Base-by-base conservation (phyloP, 1,284 basidiomycete species). In the Malassezia arunalokei region DNA sequence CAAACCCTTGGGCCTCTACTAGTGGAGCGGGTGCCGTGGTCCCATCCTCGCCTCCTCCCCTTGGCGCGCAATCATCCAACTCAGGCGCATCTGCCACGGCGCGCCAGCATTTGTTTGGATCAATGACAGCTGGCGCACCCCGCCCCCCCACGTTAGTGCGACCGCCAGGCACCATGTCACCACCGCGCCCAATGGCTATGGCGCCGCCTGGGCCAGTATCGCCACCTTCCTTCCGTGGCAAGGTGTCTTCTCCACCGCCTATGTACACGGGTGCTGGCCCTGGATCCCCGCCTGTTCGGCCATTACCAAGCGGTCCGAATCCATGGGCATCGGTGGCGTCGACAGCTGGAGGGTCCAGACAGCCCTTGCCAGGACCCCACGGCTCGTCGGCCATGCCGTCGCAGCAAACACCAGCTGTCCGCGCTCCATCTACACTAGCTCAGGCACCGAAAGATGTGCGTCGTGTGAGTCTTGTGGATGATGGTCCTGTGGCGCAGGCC, bases 401-500 rank as follows among this genome's bases (percentile, higher is more conserved):
- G 11, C 15, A 11, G 15, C 33, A 15, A 35, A 11, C 33, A 5
- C 33, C 33, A 5, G 11, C 33, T 11, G 11, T 35, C 15, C 33
- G 33, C 33, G 33, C 33, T 12, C 33, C 33, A 35, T 35, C 33
- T 12, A 35, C 11, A 12, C 3, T 15, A 33, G 3, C 35, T 5
- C 6, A 29, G 20, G 47, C 45, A 37, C 52, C 47, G n/a, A 20
- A 29, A 15, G 31, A 29, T 29, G 40, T 55, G 39, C 37, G 43
- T 14, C 67, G 70, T 24, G 64, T 71, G 56, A 65, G 61, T 40
- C 50, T 73, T 29, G 65, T 68, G 20, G 70, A 73, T 39, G 70
- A 73, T 37, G 70, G 70, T 2, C 70, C 70, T 40, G 66, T 70
- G 15, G 63, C 66, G 1, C 8, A 8, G 24, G 55, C 49, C 14